phyloP scores from a whole-genome alignment of 768 basidiomycete genomes.

The Collybia nuda region DNA sequence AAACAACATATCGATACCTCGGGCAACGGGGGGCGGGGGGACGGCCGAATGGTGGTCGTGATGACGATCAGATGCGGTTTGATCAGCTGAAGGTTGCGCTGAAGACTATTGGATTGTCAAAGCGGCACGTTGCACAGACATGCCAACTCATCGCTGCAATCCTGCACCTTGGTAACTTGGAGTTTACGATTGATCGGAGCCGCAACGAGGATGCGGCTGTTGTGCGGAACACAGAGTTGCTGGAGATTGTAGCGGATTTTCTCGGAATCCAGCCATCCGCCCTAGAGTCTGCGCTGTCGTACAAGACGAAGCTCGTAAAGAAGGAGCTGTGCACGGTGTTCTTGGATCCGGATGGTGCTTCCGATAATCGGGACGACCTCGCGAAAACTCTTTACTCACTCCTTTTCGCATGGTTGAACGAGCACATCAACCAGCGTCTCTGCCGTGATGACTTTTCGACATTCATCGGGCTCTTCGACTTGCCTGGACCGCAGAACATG shows the following conservation, averaged over 20 bases:
- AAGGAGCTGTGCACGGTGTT: constrained; percentile 98
- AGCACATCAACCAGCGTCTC: constrained; percentile 92
- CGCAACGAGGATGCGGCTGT: constrained; percentile 92
- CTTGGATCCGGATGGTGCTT: constrained; percentile 91
- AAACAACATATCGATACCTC: constrained; percentile 83
- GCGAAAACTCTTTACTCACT: constrained; percentile 93
- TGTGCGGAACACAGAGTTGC: constrained; percentile 79
- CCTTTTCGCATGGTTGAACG: constrained; percentile 94
- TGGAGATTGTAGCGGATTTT: constrained; percentile 88
- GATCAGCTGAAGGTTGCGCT: constrained; percentile 94
- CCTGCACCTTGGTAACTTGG: constrained; percentile 93
- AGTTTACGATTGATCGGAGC: constrained; percentile 81
- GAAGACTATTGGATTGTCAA: constrained; percentile 91
- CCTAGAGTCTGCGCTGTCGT: constrained; percentile 81
- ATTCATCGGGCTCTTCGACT: constrained; percentile 92
- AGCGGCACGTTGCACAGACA: constrained; percentile 92
- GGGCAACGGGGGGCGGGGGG: constrained; percentile 59
- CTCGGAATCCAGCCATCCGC: constrained; percentile 75
- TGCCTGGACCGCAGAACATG: constrained; percentile 92
- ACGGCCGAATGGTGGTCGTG: constrained; percentile 48
- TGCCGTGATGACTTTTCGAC: constrained; percentile 91
- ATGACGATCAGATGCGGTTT: constrained; percentile 86
- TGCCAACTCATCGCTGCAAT: constrained; percentile 96
- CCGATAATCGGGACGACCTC: constrained; percentile 91
- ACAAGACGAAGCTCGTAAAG: constrained; percentile 89